phyloP scores from a whole-genome alignment of 257 asterid genomes.

The Scutellaria galericulata region DNA sequence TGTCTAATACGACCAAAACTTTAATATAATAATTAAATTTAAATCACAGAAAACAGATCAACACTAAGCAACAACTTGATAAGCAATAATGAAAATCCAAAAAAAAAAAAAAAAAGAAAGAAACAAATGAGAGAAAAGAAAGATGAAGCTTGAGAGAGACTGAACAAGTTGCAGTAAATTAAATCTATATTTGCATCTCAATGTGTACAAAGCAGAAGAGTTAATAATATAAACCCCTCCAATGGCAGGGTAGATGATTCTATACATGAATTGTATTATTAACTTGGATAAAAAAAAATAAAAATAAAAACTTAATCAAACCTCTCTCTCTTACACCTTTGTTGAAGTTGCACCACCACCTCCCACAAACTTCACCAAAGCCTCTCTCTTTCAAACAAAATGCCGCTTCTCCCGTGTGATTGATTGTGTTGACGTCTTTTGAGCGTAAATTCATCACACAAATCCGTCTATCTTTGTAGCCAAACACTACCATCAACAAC shows the following conservation, averaged over 20 bases:
- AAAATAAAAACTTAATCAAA: slow-evolving; percentile 37
- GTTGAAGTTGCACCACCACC: slow-evolving; percentile 13
- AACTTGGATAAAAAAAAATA: slow-evolving; percentile 38
- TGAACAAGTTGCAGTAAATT: slow-evolving; percentile 35
- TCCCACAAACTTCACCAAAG: slow-evolving; percentile 39
- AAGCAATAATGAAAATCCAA: not conserved
- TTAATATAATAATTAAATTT: too few relatives aligned
- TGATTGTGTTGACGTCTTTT: slow-evolving; percentile 33
- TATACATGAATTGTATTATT: slow-evolving; percentile 71
- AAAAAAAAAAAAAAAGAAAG: not conserved
- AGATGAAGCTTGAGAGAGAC: slow-evolving; percentile 33
- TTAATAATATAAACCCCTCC: slow-evolving; percentile 46
- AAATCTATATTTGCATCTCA: slow-evolving; percentile 56
- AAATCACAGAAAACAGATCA: too few relatives aligned
- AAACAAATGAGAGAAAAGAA: not conserved
- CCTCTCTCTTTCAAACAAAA: slow-evolving; percentile 39
- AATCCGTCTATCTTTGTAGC: slow-evolving; percentile 31
- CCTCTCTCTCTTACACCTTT: slow-evolving; percentile 7
- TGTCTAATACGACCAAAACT: too few relatives aligned
- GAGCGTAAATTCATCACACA: slow-evolving; percentile 34
- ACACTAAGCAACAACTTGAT: too few relatives aligned
- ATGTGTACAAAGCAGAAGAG: slow-evolving; percentile 52
- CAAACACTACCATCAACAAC: slow-evolving; percentile 33
- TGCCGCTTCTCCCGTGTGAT: slow-evolving; percentile 26
- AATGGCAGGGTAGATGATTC: slow-evolving; percentile 61